Percentiles rank a stretch among this genome's conserved stretches.
Conservation (phyloP, 192 early-diverging fungal genomes). For the Kappamyces sp. region DNA sequence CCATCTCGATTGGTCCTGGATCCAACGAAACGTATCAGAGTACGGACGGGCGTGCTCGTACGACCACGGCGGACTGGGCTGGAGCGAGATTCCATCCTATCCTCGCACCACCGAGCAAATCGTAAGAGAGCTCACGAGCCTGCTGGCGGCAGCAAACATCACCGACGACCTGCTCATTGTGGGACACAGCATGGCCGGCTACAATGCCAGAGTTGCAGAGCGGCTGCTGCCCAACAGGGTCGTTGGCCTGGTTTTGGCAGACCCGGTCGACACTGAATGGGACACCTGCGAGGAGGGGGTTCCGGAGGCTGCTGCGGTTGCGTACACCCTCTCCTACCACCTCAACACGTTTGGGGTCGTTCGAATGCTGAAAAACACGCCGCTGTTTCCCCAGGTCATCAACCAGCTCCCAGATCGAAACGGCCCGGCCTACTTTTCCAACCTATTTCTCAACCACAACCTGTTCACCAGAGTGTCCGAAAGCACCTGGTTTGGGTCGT, state of each 20-base stretch:
- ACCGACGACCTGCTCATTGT: constrained; percentile 14
- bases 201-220: constrained; percentile 6
- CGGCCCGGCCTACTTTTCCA: background rate
- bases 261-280: constrained; percentile 9
- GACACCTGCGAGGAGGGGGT: background rate
- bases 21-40: background rate
- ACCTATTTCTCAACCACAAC: background rate
- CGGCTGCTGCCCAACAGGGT: constrained; percentile 4
- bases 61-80: constrained; percentile 5
- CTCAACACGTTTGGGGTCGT: background rate
- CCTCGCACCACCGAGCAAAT: background rate
- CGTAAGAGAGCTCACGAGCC: background rate
- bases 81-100: background rate
- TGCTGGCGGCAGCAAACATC: constrained; percentile 4
- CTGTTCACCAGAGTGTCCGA: background rate
- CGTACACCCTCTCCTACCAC: background rate
- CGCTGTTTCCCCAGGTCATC: background rate
- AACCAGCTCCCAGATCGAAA: background rate
- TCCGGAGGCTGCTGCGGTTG: background rate
- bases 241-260: constrained; percentile 13
- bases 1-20: background rate
- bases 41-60: background rate
- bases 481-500: background rate
- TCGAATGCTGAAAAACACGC: background rate
- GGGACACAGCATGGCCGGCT: constrained; percentile 15